Evolutionary conservation across 1,284 basidiomycete species (phyloP).

Genomic region (Anthracocystis panici-leucophaei): DNA sequence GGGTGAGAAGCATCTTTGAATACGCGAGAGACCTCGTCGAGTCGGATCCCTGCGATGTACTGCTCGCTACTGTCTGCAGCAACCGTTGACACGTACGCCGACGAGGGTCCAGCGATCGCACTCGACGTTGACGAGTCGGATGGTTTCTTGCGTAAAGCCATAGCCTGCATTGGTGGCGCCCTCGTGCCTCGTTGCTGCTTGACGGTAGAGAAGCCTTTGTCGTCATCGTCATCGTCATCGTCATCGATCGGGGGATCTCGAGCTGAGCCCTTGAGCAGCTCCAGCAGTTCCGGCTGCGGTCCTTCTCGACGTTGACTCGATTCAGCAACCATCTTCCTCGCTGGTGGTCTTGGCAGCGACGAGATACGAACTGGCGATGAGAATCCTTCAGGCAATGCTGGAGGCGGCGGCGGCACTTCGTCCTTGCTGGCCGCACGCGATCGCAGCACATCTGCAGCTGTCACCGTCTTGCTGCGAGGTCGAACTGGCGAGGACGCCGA

Average conservation of each 20-base stretch:
- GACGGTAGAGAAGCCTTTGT: slow-evolving; percentile 11
- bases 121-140: slow-evolving; percentile 9
- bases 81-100: not conserved
- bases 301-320: slow-evolving; percentile 34
- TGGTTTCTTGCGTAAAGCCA: slow-evolving; percentile 16
- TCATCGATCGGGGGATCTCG: not conserved
- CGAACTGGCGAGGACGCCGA: slow-evolving; percentile 16
- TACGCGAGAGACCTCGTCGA: slow-evolving; percentile 44
- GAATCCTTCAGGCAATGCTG: slow-evolving; percentile 6
- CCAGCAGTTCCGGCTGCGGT: slow-evolving; percentile 19
- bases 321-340: slow-evolving; percentile 24
- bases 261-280: slow-evolving; percentile 22
- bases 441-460: slow-evolving; percentile 28
- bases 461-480: slow-evolving; percentile 37
- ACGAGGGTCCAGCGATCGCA: not conserved
- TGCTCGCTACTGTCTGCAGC: slow-evolving; percentile 4
- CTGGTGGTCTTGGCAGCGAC: slow-evolving; percentile 14
- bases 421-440: slow-evolving; percentile 8
- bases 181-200: slow-evolving; percentile 8
- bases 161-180: too few relatives aligned
- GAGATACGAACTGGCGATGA: slow-evolving; percentile 14
- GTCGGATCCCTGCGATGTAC: slow-evolving; percentile 37
- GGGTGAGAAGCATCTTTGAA: slow-evolving; percentile 40
- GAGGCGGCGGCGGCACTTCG: not conserved
- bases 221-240: slow-evolving; percentile 9